phyloP scores from a whole-genome alignment of 768 basidiomycete genomes.

The Glaciozyma martinii region DNA sequence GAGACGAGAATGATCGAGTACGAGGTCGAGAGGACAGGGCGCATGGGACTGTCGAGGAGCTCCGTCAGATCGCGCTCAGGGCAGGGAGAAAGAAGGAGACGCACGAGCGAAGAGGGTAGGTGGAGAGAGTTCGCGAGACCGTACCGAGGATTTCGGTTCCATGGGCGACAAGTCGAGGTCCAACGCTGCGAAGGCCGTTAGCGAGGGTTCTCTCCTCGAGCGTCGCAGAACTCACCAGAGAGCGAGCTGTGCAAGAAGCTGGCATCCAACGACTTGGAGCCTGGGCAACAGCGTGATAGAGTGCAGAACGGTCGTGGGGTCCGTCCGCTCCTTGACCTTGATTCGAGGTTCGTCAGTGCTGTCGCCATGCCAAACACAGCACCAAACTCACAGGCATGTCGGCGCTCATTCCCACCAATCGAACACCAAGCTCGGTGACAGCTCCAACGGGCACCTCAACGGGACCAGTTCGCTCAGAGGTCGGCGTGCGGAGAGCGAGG shows the following conservation, averaged over 20 bases:
- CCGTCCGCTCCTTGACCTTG: conserved; percentile 14
- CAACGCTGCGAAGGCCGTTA: not conserved
- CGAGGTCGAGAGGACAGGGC: conserved; percentile 12
- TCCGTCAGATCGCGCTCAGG: no score
- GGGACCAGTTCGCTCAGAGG: conserved; percentile 18
- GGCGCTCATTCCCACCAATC: conserved; percentile 13
- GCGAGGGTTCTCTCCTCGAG: not conserved
- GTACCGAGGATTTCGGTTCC: conserved; percentile 2
- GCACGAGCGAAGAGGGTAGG: conserved; percentile 12
- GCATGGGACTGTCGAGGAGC: conserved; percentile 14
- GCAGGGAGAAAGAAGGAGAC: not conserved
- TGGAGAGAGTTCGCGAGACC: conserved; percentile 9
- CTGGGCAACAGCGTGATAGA: conserved; percentile 4
- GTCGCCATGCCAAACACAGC: not conserved
- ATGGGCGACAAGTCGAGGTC: conserved; percentile 5
- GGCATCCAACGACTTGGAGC: conserved; percentile 16
- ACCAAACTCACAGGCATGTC: conserved; percentile 12
- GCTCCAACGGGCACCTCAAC: conserved; percentile 23
- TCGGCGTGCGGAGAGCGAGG: conserved; percentile 18
- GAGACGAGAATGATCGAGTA: conserved; percentile 17
- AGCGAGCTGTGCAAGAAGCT: conserved; percentile 15
- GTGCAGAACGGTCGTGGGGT: conserved; percentile 5
- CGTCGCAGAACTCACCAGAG: not conserved
- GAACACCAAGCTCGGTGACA: conserved; percentile 17
- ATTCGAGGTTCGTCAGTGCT: not conserved